phyloP scores from a whole-genome alignment of 495 filamentous ascomycete species.

The Penicillium egyptiacum region DNA sequence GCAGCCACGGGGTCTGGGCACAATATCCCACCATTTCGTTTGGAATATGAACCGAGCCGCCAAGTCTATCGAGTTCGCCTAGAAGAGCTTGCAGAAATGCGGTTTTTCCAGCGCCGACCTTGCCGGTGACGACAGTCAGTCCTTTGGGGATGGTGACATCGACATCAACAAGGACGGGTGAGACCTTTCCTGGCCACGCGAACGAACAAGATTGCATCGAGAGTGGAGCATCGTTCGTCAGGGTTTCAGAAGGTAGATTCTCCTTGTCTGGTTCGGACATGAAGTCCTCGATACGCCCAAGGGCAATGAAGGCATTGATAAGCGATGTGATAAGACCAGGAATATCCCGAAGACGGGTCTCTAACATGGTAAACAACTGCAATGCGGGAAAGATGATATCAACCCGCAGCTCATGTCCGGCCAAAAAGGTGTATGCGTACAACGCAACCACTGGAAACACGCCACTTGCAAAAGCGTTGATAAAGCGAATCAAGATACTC shows the following conservation, averaged over 20 bases:
- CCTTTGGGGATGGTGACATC: constrained; percentile 61
- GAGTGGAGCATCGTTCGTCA: constrained; percentile 36
- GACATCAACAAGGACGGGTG: constrained; percentile 63
- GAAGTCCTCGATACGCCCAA: constrained; percentile 77
- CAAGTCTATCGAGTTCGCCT: constrained; percentile 69
- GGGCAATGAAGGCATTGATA: constrained; percentile 71
- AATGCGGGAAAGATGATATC: constrained; percentile 82
- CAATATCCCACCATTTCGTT: constrained; percentile 77
- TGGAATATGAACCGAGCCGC: constrained; percentile 58
- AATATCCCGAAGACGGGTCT: constrained; percentile 65
- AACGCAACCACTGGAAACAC: constrained; percentile 77
- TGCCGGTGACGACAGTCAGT: constrained; percentile 66
- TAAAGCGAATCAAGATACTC: constrained; percentile 55
- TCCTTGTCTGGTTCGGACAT: constrained; percentile 81
- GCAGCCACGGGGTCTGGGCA: constrained; percentile 83
- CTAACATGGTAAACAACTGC: constrained; percentile 72
- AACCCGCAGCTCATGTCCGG: constrained; percentile 62
- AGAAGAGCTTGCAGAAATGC: constrained; percentile 75
- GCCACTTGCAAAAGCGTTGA: constrained; percentile 64
- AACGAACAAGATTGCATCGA: constrained; percentile 65
- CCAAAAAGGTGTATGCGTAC: constrained; percentile 70
- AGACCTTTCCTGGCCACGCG: constrained; percentile 67
- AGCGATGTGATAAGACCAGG: constrained; percentile 68
- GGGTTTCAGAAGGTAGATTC: constrained; percentile 33
- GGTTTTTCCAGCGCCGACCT: constrained; percentile 79